phyloP scores from a whole-genome alignment of 2,329 filamentous ascomycete species.

The Cladophialophora immunda region DNA sequence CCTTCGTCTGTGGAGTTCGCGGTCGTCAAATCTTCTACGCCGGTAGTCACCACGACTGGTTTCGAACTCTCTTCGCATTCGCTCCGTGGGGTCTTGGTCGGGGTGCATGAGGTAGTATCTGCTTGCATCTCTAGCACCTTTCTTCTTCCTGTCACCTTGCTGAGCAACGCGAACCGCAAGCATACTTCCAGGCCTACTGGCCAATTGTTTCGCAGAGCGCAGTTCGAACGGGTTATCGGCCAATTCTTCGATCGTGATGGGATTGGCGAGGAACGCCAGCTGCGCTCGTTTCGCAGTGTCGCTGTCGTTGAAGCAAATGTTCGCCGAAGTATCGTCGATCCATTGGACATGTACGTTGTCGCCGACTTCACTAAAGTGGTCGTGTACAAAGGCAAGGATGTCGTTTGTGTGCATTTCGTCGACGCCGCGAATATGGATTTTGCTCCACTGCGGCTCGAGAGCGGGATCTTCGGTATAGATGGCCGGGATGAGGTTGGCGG shows the following conservation, averaged over 20 bases:
- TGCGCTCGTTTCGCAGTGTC: conserved; percentile 65
- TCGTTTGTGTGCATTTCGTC: conserved; percentile 82
- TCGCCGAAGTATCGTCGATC: conserved; percentile 93
- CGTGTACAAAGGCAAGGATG: conserved; percentile 76
- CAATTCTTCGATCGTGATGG: conserved; percentile 46
- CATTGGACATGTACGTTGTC: conserved; percentile 76
- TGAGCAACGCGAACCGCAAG: conserved; percentile 79
- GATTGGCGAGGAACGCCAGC: conserved; percentile 53
- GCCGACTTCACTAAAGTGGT: conserved; percentile 67
- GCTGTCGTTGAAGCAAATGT: conserved; percentile 75
- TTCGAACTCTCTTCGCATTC: conserved; percentile 63
- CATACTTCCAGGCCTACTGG: conserved; percentile 72
- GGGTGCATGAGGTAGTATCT: conserved; percentile 93
- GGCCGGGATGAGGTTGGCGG: conserved; percentile 36
- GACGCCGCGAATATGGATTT: conserved; percentile 85
- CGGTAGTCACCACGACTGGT: conserved; percentile 58
- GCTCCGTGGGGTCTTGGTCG: conserved; percentile 83
- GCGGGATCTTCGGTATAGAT: conserved; percentile 42
- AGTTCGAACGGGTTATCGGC: conserved; percentile 69
- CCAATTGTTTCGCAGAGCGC: conserved; percentile 73
- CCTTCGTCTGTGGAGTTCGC: conserved; percentile 57
- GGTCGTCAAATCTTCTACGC: conserved; percentile 68
- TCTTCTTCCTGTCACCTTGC: conserved; percentile 78
- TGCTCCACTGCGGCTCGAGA: conserved; percentile 54
- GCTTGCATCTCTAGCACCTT: conserved; percentile 80